phyloP scores from a whole-genome alignment of 306 rosid species.

The Amphicarpaea edgeworthii region DNA sequence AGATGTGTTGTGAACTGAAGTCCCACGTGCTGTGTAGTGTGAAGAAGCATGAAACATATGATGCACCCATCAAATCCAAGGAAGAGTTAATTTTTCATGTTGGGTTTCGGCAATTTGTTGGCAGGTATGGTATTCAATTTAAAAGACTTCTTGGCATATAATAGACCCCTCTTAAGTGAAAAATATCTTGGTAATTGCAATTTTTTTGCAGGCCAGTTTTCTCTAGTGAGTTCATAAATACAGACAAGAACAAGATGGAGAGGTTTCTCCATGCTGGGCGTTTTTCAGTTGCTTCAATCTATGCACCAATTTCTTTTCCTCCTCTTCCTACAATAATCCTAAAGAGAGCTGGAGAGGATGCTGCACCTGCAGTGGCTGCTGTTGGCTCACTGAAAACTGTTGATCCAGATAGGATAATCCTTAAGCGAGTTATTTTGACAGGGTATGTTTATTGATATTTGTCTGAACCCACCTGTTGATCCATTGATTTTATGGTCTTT shows the following conservation, averaged over 20 bases:
- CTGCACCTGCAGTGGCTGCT: constrained; percentile 70
- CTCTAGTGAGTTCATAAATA: constrained; percentile 79
- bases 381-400: constrained; percentile 84
- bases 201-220: constrained; percentile 76
- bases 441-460: constrained; percentile 63
- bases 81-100: constrained; percentile 90
- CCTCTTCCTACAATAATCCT: constrained; percentile 82
- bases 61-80: constrained; percentile 82
- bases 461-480: neutral
- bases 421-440: constrained; percentile 87
- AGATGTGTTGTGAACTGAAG: constrained; percentile 22
- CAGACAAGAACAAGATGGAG: constrained; percentile 98
- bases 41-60: constrained; percentile 80
- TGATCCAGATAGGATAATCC: constrained; percentile 84
- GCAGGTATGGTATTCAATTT: constrained; percentile 59
- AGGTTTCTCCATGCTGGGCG: constrained; percentile 96
- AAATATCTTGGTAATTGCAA: neutral
- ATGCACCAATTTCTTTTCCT: constrained; percentile 91
- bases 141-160: neutral
- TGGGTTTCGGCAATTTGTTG: constrained; percentile 97
- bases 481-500: constrained; percentile 1
- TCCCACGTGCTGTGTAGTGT: constrained; percentile 63
- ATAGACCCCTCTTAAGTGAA: constrained; percentile 6
- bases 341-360: constrained; percentile 61
- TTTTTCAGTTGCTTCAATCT: constrained; percentile 84